Evolutionary conservation across 495 filamentous ascomycete genomes (phyloP).

Genomic region (Apodospora peruviana): DNA sequence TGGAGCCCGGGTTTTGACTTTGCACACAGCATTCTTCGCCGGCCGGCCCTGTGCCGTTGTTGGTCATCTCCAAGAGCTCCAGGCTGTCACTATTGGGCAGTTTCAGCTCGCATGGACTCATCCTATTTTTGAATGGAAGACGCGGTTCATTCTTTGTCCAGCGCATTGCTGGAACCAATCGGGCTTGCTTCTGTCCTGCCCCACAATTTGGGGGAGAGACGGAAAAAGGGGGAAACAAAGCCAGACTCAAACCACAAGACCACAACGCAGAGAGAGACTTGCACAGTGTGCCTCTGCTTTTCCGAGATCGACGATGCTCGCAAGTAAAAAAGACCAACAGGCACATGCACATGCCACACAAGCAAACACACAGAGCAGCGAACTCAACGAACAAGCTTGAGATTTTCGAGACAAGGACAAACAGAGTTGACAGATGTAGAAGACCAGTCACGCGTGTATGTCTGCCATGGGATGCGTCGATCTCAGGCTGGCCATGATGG

Average conservation of each 20-base stretch:
- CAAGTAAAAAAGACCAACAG: no score
- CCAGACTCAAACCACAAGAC: constrained; percentile 1
- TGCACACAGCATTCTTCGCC: not conserved
- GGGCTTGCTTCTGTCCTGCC: not conserved
- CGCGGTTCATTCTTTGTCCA: constrained; percentile 1
- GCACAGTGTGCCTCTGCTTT: not conserved
- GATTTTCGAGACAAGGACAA: no score
- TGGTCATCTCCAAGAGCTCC: not conserved
- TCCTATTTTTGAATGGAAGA: constrained; percentile 5
- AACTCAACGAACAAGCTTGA: no score
- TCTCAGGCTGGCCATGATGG: no score
- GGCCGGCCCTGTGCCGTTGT: not conserved
- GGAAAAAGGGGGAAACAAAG: constrained; percentile 12
- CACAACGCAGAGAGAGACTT: not conserved
- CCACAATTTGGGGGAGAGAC: constrained; percentile 10
- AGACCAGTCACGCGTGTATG: no score
- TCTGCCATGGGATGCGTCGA: no score
- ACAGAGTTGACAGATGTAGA: no score
- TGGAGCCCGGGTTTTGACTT: not conserved
- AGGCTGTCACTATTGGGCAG: not conserved
- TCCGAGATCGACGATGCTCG: not conserved
- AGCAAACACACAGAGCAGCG: no score
- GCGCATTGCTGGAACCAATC: constrained; percentile 9
- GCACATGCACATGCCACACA: no score
- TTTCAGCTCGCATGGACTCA: not conserved